These are phyloP conservation scores for Parietaria judaica DNA, from an alignment of 306 rosid species.

Conservation along the genomic window DNA sequence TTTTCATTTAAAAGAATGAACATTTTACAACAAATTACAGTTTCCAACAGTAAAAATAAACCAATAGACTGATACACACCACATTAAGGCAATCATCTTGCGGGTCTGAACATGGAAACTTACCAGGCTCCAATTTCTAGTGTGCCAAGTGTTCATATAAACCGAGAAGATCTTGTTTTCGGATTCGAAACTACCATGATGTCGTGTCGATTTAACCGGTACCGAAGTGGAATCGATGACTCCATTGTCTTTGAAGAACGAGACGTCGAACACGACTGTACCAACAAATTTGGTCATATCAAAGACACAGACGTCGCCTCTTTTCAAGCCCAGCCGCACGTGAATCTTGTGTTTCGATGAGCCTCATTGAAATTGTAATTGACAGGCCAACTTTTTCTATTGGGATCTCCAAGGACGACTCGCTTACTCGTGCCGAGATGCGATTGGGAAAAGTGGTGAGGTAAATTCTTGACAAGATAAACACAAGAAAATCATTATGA, in stretches of 20 bases:
- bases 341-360: neutral
- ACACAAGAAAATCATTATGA: neutral
- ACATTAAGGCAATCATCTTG: too few relatives aligned
- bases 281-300: neutral
- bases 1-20: too few relatives aligned
- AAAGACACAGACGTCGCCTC: constrained; percentile 7
- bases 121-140: too few relatives aligned
- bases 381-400: neutral
- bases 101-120: too few relatives aligned
- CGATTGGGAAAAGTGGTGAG: neutral
- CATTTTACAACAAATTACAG: too few relatives aligned
- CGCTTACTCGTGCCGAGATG: neutral
- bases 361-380: neutral
- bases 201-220: neutral
- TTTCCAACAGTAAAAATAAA: too few relatives aligned
- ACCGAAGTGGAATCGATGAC: neutral
- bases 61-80: too few relatives aligned
- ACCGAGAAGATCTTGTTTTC: too few relatives aligned
- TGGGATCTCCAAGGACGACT: neutral
- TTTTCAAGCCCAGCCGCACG: constrained; percentile 1
- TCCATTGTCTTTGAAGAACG: neutral
- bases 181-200: too few relatives aligned
- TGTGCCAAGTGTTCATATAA: too few relatives aligned
- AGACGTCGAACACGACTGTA: neutral
- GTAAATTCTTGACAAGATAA: neutral